phyloP scores from a whole-genome alignment of 163 green algal genomes.

The Volvox carteri region DNA sequence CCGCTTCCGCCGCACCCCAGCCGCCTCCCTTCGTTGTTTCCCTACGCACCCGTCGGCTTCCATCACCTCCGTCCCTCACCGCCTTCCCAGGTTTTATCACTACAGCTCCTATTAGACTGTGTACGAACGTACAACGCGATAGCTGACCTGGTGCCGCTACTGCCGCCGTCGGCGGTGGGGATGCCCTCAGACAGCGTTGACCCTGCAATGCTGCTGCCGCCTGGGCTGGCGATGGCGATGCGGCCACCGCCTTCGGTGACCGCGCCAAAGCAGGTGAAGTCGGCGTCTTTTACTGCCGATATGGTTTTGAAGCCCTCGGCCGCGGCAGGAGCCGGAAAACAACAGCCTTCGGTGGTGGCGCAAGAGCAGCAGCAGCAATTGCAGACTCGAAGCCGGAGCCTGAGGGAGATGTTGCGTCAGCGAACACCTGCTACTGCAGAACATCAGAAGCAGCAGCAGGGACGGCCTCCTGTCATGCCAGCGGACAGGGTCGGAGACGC shows the following conservation, averaged over 20 bases:
- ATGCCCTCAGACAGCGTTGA: background rate
- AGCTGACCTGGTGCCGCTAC: constrained; percentile 49
- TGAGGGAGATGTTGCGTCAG: background rate
- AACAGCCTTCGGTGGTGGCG: background rate
- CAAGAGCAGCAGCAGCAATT: background rate
- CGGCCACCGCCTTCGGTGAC: background rate
- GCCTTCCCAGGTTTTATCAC: constrained; percentile 67
- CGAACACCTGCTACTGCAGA: background rate
- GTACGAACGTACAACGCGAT: constrained; percentile 70
- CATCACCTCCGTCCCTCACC: too few relatives aligned
- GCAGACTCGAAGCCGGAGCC: constrained; percentile 18
- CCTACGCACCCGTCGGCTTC: too few relatives aligned
- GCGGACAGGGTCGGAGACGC: too few relatives aligned
- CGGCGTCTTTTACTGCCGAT: background rate
- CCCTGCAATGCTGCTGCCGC: background rate
- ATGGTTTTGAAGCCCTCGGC: background rate
- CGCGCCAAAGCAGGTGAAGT: background rate
- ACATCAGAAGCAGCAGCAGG: background rate
- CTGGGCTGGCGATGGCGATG: constrained; percentile 19
- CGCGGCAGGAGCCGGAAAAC: background rate
- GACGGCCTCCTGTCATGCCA: background rate
- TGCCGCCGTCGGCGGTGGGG: constrained; percentile 9
- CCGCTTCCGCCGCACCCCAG: too few relatives aligned
- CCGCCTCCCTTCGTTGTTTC: too few relatives aligned
- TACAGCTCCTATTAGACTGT: constrained; percentile 65